These are phyloP conservation scores for Grammothele lineata DNA, from an alignment of 768 basidiomycete species.

Conservation along the genomic window DNA sequence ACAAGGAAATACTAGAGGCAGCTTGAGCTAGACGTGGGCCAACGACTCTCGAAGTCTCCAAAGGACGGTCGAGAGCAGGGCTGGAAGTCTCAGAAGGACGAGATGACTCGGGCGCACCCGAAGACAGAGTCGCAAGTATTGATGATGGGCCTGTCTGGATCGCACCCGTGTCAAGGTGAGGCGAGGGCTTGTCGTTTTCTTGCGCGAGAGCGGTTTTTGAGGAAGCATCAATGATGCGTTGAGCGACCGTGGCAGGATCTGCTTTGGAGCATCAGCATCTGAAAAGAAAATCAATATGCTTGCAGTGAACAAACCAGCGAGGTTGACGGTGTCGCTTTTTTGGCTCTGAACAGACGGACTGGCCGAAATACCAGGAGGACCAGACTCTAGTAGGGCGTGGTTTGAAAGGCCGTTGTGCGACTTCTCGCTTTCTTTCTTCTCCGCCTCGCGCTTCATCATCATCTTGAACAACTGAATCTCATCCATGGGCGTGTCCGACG, in stretches of 20 bases:
- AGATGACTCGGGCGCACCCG: neutral
- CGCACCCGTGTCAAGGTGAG: too few relatives aligned
- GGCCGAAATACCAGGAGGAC: slow-evolving; percentile 7
- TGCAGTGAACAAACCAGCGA: neutral
- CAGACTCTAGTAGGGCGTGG: neutral
- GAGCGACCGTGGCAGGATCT: too few relatives aligned
- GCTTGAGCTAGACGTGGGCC: slow-evolving; percentile 7
- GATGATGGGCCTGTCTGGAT: too few relatives aligned
- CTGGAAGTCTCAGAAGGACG: slow-evolving; percentile 4
- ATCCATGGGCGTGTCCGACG: slow-evolving; percentile 46
- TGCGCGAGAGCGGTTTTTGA: too few relatives aligned
- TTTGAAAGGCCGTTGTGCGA: slow-evolving; percentile 2
- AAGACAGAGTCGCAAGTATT: neutral
- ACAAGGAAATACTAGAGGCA: neutral
- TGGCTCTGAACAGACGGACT: slow-evolving; percentile 7
- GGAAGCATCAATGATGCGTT: too few relatives aligned
- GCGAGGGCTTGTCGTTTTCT: too few relatives aligned
- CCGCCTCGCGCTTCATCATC: slow-evolving; percentile 77
- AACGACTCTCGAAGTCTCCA: slow-evolving; percentile 10
- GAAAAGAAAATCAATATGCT: too few relatives aligned
- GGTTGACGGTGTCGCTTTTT: neutral
- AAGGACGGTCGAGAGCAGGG: slow-evolving; percentile 4
- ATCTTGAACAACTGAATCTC: slow-evolving; percentile 83
- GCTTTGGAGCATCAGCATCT: too few relatives aligned
- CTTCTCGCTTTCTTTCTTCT: slow-evolving; percentile 36